Percentiles rank a stretch among this genome's conserved stretches.
Evolutionary conservation across 331 rosid genomes (phyloP).

Genomic region (Saraca asoca): DNA sequence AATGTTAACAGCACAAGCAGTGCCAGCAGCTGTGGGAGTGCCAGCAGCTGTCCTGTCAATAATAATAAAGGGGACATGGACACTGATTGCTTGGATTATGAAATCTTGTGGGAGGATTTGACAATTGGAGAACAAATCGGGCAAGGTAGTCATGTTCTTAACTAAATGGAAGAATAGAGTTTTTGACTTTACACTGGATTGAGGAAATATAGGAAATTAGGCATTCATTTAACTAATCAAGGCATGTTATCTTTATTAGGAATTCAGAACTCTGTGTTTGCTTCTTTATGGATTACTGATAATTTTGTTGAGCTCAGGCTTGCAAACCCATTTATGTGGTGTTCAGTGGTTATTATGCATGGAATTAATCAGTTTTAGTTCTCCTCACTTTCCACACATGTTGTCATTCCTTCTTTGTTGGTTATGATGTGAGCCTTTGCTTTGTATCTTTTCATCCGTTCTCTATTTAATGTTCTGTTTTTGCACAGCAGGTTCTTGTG

Average conservation of each 20-base stretch:
- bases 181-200: no score
- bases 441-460: conserved; percentile 23
- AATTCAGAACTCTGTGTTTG: conserved; percentile 4
- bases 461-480: conserved; percentile 32
- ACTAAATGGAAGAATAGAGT: conserved; percentile 22
- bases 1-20: conserved; percentile 94
- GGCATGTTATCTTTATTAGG: conserved; percentile 4
- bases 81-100: conserved; percentile 86
- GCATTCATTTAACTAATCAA: neutral
- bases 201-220: neutral
- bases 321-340: conserved; percentile 12
- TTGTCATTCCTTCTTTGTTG: neutral
- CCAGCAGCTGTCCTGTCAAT: conserved; percentile 64
- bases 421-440: neutral
- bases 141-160: conserved; percentile 62
- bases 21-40: conserved; percentile 96
- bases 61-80: conserved; percentile 78
- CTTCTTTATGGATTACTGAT: conserved; percentile 15
- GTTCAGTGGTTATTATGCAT: conserved; percentile 17
- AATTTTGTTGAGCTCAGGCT: neutral
- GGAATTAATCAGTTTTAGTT: neutral
- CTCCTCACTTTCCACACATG: neutral
- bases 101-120: conserved; percentile 97
- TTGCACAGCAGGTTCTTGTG: conserved; percentile 90
- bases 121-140: conserved; percentile 94